These are phyloP conservation scores for Kappamyces sp. DNA, from an alignment of 192 early-diverging fungal species.

Conservation along the genomic window DNA sequence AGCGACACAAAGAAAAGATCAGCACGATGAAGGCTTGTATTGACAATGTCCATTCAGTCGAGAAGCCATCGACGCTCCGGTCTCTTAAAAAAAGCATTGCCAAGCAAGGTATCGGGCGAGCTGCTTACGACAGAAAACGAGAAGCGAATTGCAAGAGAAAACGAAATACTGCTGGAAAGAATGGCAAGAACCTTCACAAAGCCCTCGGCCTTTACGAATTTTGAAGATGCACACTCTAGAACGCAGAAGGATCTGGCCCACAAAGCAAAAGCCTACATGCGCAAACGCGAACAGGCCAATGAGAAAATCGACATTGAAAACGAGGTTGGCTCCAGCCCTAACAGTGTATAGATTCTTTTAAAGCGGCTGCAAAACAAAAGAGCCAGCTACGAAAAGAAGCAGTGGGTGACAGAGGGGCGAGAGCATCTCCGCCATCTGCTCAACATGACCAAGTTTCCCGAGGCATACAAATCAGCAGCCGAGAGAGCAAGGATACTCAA, in stretches of 20 bases:
- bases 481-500: too few relatives aligned
- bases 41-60: constrained; percentile 33
- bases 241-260: constrained; percentile 20
- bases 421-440: constrained; percentile 36
- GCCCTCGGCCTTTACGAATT: constrained; percentile 29
- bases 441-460: constrained; percentile 35
- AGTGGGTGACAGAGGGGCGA: constrained; percentile 39
- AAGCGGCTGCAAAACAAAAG: constrained; percentile 27
- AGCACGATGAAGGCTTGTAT: constrained; percentile 39
- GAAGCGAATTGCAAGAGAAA: constrained; percentile 35
- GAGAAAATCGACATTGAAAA: constrained; percentile 38
- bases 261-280: constrained; percentile 26
- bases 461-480: constrained; percentile 21
- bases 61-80: constrained; percentile 25
- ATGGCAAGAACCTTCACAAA: constrained; percentile 37
- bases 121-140: constrained; percentile 26
- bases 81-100: constrained; percentile 25
- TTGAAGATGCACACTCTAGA: constrained; percentile 17
- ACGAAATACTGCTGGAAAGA: constrained; percentile 38
- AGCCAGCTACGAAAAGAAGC: constrained; percentile 34
- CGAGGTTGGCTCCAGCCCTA: constrained; percentile 20
- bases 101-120: neutral
- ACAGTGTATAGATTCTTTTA: constrained; percentile 20
- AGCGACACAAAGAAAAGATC: constrained; percentile 38
- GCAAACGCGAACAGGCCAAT: constrained; percentile 19